A percentile compares a stretch with the other conserved stretches of the same genome.
phyloP scores from a whole-genome alignment of 192 early-diverging fungal species.

The Entrophospora sp. region DNA sequence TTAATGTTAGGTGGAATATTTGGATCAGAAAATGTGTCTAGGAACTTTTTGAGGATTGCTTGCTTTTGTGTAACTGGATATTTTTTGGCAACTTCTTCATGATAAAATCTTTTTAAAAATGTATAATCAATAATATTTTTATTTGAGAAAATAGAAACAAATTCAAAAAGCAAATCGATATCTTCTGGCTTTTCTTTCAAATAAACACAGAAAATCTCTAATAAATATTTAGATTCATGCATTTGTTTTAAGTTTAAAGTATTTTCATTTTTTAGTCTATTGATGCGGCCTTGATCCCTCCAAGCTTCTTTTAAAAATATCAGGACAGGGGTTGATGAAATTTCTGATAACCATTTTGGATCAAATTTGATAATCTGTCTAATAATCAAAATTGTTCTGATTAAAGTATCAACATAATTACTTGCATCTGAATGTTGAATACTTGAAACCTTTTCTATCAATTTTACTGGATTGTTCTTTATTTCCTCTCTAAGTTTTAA shows the following conservation, averaged over 20 bases:
- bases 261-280: slow-evolving; percentile 39
- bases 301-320: slow-evolving; percentile 44
- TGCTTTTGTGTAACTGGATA: slow-evolving; percentile 50
- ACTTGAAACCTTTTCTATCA: slow-evolving; percentile 43
- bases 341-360: slow-evolving; percentile 39
- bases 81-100: slow-evolving; percentile 54
- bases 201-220: slow-evolving; percentile 67
- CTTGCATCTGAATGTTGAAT: slow-evolving; percentile 17
- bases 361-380: slow-evolving; percentile 43
- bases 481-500: slow-evolving; percentile 57
- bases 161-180: slow-evolving; percentile 61
- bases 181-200: slow-evolving; percentile 54
- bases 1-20: slow-evolving; percentile 52
- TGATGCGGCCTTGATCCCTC: slow-evolving; percentile 34
- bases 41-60: slow-evolving; percentile 64
- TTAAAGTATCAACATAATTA: slow-evolving; percentile 31
- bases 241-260: slow-evolving; percentile 28
- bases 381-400: slow-evolving; percentile 53
- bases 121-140: slow-evolving; percentile 58
- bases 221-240: slow-evolving; percentile 50
- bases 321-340: slow-evolving; percentile 28
- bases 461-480: slow-evolving; percentile 40
- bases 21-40: slow-evolving; percentile 59
- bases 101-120: slow-evolving; percentile 59
- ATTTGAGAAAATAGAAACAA: slow-evolving; percentile 61